Conservation (phyloP, 345 rosid genomes). For the Erysimum cheiranthoides region DNA sequence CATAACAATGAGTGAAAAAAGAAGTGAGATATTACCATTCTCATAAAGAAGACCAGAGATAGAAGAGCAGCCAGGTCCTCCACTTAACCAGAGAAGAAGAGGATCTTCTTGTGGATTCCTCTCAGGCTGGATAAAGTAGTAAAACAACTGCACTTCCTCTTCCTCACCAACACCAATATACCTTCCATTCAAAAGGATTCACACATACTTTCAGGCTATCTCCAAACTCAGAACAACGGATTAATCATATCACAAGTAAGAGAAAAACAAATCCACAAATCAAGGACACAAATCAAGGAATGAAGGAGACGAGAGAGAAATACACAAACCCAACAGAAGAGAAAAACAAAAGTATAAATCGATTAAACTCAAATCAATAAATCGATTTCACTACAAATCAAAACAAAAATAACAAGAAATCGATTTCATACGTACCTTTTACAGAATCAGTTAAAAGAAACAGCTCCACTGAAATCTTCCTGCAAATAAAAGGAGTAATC, state of each 20-base stretch:
- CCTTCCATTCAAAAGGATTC: slow-evolving; percentile 28
- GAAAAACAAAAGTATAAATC: too few relatives aligned
- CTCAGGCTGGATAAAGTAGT: slow-evolving; percentile 66
- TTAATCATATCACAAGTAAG: not conserved
- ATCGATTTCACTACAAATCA: too few relatives aligned
- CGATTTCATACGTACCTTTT: too few relatives aligned
- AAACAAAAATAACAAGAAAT: too few relatives aligned
- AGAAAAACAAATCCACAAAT: slow-evolving; percentile 23
- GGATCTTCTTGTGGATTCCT: slow-evolving; percentile 60
- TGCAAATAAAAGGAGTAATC: too few relatives aligned
- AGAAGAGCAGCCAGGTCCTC: slow-evolving; percentile 75
- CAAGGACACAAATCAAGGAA: too few relatives aligned
- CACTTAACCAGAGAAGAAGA: slow-evolving; percentile 70
- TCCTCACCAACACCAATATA: slow-evolving; percentile 60
- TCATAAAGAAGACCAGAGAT: slow-evolving; percentile 46
- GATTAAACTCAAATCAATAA: too few relatives aligned
- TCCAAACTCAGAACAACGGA: not conserved
- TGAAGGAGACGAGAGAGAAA: too few relatives aligned
- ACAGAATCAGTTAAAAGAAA: too few relatives aligned
- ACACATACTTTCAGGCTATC: not conserved
- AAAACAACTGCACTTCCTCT: slow-evolving; percentile 57
- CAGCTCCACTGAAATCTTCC: too few relatives aligned
- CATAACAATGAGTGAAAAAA: slow-evolving; percentile 37
- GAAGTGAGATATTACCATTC: slow-evolving; percentile 16
- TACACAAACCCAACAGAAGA: too few relatives aligned